Conservation (phyloP, 768 basidiomycete species). For the Russula virescens region DNA sequence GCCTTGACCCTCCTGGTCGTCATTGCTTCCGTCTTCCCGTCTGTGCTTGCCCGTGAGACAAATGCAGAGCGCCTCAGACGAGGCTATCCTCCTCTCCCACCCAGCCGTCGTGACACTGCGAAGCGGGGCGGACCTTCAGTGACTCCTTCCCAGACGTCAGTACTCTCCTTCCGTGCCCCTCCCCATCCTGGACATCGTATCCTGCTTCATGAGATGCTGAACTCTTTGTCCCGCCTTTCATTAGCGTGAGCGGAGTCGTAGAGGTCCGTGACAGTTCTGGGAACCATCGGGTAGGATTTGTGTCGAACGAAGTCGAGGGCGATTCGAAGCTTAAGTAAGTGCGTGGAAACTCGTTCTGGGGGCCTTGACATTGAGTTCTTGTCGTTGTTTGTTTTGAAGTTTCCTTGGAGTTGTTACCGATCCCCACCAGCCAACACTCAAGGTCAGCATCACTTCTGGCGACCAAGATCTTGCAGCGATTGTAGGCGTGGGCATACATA, state of each 20-base stretch:
- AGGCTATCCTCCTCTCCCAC: slow-evolving; percentile 7
- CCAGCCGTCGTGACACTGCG: not conserved
- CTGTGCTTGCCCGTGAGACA: not conserved
- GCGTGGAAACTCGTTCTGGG: no score
- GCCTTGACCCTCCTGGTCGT: not conserved
- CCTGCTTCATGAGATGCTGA: no score
- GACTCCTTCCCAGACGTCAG: no score
- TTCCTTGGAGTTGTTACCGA: not conserved
- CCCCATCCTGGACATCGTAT: no score
- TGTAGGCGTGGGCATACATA: not conserved
- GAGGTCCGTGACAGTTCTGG: slow-evolving; percentile 6
- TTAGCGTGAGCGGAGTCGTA: not conserved
- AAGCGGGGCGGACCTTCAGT: not conserved
- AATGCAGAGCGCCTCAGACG: slow-evolving; percentile 8
- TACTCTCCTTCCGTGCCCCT: no score
- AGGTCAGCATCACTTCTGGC: not conserved
- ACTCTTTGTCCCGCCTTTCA: no score
- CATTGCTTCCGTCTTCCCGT: slow-evolving; percentile 4
- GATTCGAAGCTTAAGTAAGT: not conserved
- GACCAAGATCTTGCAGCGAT: not conserved
- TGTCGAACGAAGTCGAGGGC: not conserved
- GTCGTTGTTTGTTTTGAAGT: not conserved
- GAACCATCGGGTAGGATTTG: not conserved
- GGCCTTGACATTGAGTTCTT: not conserved
- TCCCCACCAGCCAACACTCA: no score